Conservation (phyloP, 2,329 filamentous ascomycete species). For the Fusarium verticillioides region DNA sequence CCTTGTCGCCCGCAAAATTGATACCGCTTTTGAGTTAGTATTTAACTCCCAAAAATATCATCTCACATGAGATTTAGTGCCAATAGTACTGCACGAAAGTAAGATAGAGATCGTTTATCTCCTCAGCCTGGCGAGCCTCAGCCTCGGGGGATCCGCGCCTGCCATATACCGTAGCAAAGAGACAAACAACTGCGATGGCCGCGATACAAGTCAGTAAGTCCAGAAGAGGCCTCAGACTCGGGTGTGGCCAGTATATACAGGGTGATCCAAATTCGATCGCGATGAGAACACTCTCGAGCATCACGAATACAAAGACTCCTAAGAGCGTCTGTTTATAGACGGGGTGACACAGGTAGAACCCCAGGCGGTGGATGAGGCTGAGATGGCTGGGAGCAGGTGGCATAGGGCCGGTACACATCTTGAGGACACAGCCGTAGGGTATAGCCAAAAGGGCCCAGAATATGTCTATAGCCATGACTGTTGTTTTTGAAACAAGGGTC, state of each 20-base stretch:
- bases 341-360: neutral
- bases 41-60: neutral
- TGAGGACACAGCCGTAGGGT: neutral
- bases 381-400: neutral
- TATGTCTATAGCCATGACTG: neutral
- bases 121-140: neutral
- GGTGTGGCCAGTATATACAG: neutral
- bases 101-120: neutral
- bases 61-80: neutral
- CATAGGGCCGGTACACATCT: neutral
- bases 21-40: neutral
- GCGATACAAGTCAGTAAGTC: accelerated
- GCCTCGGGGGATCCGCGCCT: neutral
- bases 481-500: neutral
- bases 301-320: accelerated
- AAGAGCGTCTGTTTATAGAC: neutral
- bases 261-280: neutral
- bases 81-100: neutral
- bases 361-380: neutral
- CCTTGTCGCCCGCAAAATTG: neutral
- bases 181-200: accelerated
- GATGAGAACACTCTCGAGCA: accelerated
- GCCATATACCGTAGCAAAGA: neutral
- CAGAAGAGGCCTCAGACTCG: accelerated
- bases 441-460: neutral